Evolutionary conservation across 768 basidiomycete species (phyloP).

Genomic region (Podaxis sp.): DNA sequence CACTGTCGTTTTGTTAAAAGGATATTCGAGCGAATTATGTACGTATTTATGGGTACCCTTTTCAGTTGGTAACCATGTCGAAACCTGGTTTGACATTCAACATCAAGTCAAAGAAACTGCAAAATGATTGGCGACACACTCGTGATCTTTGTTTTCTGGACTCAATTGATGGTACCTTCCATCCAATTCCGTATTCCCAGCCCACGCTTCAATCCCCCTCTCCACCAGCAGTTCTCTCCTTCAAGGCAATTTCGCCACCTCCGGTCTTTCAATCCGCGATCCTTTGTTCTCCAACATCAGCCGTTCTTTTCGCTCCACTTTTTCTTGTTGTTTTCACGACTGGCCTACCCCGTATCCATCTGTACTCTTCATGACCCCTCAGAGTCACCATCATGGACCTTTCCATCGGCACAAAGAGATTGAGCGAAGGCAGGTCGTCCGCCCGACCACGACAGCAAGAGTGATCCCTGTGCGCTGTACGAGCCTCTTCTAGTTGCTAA

Average conservation of each 20-base stretch:
- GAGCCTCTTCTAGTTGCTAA: background rate
- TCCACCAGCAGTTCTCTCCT: background rate
- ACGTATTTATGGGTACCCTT: background rate
- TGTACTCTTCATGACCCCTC: background rate
- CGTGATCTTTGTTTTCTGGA: slow-evolving; percentile 9
- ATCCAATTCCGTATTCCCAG: background rate
- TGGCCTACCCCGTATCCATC: background rate
- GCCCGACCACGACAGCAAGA: background rate
- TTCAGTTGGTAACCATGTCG: slow-evolving; percentile 1
- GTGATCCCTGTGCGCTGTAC: background rate
- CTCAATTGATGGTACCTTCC: background rate
- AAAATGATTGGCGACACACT: slow-evolving; percentile 6
- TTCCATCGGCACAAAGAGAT: background rate
- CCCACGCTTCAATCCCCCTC: background rate
- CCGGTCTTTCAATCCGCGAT: slow-evolving; percentile 4
- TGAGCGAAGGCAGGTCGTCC: background rate
- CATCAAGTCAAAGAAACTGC: background rate
- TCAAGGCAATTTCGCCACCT: background rate
- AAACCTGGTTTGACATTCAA: background rate
- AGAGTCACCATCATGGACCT: background rate
- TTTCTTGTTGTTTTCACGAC: background rate
- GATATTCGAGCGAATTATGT: too few relatives aligned
- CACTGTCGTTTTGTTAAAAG: too few relatives aligned
- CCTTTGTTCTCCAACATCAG: background rate
- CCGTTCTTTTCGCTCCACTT: background rate